Conservation (phyloP, 371 early-diverging fungal genomes). For the Rhizoclosmatium hyalinum region DNA sequence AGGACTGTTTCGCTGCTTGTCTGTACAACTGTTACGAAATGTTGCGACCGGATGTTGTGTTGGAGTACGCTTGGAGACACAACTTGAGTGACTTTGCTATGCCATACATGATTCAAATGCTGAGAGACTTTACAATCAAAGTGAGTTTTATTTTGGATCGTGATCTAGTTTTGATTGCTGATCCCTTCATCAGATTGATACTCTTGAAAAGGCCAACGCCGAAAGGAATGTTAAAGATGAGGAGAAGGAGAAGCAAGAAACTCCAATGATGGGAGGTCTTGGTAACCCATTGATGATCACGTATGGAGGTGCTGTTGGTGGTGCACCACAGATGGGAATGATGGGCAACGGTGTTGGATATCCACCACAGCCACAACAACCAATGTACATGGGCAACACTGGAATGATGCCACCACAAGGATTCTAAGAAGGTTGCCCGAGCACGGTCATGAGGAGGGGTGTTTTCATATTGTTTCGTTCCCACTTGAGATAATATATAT, state of each 20-base stretch:
- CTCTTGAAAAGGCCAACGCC: constrained; percentile 58
- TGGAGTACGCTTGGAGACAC: constrained; percentile 94
- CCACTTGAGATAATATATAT: no score
- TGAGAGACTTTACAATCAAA: constrained; percentile 69
- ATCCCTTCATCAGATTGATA: constrained; percentile 43
- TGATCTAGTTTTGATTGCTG: neutral
- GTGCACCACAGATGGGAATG: constrained; percentile 18
- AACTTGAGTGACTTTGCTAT: constrained; percentile 88
- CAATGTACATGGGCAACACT: neutral
- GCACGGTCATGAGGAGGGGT: no score
- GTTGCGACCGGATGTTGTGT: constrained; percentile 88
- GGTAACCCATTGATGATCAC: constrained; percentile 76
- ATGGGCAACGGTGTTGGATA: neutral
- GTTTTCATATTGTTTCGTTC: no score
- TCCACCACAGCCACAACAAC: neutral
- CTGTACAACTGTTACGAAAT: constrained; percentile 93
- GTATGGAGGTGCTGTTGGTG: constrained; percentile 39
- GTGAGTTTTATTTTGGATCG: constrained; percentile 16
- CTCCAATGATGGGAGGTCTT: constrained; percentile 52
- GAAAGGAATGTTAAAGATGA: constrained; percentile 57
- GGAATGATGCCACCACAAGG: constrained; percentile 10
- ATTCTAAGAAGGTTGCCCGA: neutral
- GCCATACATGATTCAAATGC: constrained; percentile 93
- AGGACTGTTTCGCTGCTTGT: constrained; percentile 93
- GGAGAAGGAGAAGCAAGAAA: constrained; percentile 57